Evolutionary conservation across 768 basidiomycete genomes (phyloP).

Genomic region (Suillus decipiens): DNA sequence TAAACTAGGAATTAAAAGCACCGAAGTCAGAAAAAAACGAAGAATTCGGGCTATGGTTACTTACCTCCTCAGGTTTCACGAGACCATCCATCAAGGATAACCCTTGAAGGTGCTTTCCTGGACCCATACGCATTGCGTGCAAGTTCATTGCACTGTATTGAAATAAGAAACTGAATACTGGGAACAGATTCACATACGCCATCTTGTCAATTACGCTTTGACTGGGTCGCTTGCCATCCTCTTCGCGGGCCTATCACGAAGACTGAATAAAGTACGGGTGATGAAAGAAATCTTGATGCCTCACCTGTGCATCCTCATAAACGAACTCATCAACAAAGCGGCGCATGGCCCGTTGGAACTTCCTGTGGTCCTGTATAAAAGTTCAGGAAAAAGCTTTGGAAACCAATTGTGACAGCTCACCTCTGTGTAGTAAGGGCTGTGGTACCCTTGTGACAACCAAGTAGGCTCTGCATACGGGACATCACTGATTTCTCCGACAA

Average conservation of each 20-base stretch:
- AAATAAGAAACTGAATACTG: background rate
- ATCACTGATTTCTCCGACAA: slow-evolving; percentile 60
- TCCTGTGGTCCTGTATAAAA: slow-evolving; percentile 45
- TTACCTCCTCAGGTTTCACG: slow-evolving; percentile 73
- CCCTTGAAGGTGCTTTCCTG: slow-evolving; percentile 83
- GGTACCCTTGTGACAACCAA: slow-evolving; percentile 72
- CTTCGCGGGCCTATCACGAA: slow-evolving; percentile 60
- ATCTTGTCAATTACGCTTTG: slow-evolving; percentile 78
- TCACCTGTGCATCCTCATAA: slow-evolving; percentile 40
- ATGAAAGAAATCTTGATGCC: slow-evolving; percentile 9
- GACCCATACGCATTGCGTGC: slow-evolving; percentile 91
- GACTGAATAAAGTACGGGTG: slow-evolving; percentile 23
- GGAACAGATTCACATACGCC: slow-evolving; percentile 50
- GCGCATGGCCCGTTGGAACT: slow-evolving; percentile 47
- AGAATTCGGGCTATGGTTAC: slow-evolving; percentile 10
- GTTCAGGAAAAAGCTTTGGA: slow-evolving; percentile 12
- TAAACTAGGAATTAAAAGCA: slow-evolving; percentile 41
- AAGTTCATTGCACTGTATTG: slow-evolving; percentile 59
- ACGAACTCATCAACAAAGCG: slow-evolving; percentile 73
- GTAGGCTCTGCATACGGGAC: slow-evolving; percentile 91
- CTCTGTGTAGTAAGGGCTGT: slow-evolving; percentile 71
- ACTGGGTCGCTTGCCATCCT: slow-evolving; percentile 86
- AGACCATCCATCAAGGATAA: slow-evolving; percentile 71
- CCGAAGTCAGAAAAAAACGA: slow-evolving; percentile 13
- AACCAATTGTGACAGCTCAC: slow-evolving; percentile 32